phyloP scores from a whole-genome alignment of 73 alveolate genomes.

The Blepharisma japonicum region DNA sequence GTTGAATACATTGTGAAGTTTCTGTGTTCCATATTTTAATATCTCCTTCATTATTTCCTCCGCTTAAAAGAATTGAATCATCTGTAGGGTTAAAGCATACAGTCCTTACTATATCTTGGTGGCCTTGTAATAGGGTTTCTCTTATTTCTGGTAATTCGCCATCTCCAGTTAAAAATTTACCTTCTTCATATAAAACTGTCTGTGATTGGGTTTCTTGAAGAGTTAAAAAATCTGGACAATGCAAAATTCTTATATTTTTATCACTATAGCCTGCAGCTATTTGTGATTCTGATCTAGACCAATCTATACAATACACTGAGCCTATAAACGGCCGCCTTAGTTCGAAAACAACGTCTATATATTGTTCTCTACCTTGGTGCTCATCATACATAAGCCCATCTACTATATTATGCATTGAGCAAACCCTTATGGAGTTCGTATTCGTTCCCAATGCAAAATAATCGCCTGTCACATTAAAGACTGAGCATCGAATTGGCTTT shows the following conservation, averaged over 20 bases:
- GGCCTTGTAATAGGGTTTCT: conserved; percentile 82
- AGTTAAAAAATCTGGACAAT: conserved; percentile 64
- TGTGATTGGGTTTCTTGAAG: conserved; percentile 44
- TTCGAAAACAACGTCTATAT: conserved; percentile 59
- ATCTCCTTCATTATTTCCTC: conserved; percentile 52
- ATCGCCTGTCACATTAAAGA: conserved; percentile 88
- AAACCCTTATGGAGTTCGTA: conserved; percentile 81
- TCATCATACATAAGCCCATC: conserved; percentile 51
- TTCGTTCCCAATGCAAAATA: conserved; percentile 93
- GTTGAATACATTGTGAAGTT: conserved; percentile 72
- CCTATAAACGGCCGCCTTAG: conserved; percentile 89
- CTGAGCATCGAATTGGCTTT: conserved; percentile 88
- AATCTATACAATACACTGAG: conserved; percentile 92
- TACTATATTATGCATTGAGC: conserved; percentile 67
- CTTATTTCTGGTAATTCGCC: conserved; percentile 55
- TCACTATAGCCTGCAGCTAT: conserved; percentile 95
- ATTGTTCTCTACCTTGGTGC: conserved; percentile 24
- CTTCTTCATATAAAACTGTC: conserved; percentile 33
- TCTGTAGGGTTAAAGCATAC: conserved; percentile 89
- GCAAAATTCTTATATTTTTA: conserved; percentile 63
- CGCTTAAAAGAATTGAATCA: conserved; percentile 73
- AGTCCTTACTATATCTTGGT: conserved; percentile 90
- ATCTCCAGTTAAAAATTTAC: not conserved
- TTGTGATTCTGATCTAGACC: conserved; percentile 83
- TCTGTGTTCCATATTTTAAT: conserved; percentile 95